Evolutionary conservation across 257 asterid species (phyloP), one percentile per base, ranked within the genome.

Genomic region (Fraxinus americana): DNA sequence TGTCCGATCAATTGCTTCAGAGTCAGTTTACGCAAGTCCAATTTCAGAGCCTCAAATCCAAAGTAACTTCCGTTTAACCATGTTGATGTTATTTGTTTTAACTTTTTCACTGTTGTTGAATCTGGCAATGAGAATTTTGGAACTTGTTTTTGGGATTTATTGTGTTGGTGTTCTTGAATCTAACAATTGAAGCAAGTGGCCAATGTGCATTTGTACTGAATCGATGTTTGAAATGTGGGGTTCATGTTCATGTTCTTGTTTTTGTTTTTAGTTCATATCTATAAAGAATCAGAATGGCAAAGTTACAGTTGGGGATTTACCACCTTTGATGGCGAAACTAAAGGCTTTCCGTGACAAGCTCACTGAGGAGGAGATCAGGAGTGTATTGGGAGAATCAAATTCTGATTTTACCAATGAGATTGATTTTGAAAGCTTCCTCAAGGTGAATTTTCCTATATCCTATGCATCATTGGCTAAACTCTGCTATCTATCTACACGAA

Each of bases 1-100:
- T 94, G 78, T 90, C 98, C 80, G 98, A 92, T 90, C 97, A 94
- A 85, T 91, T 92, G 97, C 97, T 94, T 82, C 97, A 94, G 78
- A 92, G 96, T 80, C 97, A 94, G 87, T 94, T 94, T 85, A 92
- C 98, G 14, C 98, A 94, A 85, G 97, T 91, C 70, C 97, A 92
- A 86, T 97, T 92, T 75, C 97, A 93, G 38, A 78, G 89, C 83
- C 97, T 92, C 77, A 90, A 92, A 88, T 86, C 96, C 84, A 94
- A 90, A 80, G 98, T 94, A 91, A 23, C 65, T 30, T 30, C 80
- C 79, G n/a, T 48, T 27, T 35, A 19, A 27, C 75, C 45, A 36
- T n/a, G 34, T 70, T 35, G 52, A 39, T 73, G 25, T 35, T 52
- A 68, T 41, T 16, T 19, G 7, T 67, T 59, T 59, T 73, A 10